Conservation (phyloP, 78 protist genomes). For the Tieghemostelium lacteum region DNA sequence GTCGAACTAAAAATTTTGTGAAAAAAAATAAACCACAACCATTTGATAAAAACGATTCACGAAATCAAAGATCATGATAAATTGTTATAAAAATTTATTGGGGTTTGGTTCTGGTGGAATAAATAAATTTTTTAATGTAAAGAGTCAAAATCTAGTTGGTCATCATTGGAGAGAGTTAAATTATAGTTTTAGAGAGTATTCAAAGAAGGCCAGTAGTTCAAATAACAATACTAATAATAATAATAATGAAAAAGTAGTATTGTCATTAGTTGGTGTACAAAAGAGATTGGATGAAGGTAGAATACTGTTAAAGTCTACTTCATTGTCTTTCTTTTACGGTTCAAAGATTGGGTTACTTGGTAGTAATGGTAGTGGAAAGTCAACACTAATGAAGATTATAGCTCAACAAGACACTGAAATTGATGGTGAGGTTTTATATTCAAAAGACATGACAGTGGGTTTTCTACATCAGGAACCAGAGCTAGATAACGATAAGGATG, state of each 20-base stretch:
- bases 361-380: conserved; percentile 81
- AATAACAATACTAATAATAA: too few relatives aligned
- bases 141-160: too few relatives aligned
- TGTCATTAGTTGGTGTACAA: conserved; percentile 50
- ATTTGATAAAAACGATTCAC: too few relatives aligned
- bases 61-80: too few relatives aligned
- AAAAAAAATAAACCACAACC: too few relatives aligned
- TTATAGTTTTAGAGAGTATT: too few relatives aligned
- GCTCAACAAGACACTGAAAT: conserved; percentile 79
- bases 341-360: conserved; percentile 83
- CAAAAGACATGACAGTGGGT: conserved; percentile 64
- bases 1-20: too few relatives aligned
- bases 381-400: conserved; percentile 70
- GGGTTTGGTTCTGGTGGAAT: too few relatives aligned
- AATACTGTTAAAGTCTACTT: conserved; percentile 36
- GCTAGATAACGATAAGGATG: conserved; percentile 60
- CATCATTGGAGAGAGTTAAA: too few relatives aligned
- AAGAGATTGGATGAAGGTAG: conserved; percentile 70
- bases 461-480: conserved; percentile 83
- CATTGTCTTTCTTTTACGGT: conserved; percentile 49
- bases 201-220: background rate
- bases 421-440: conserved; percentile 71
- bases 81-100: too few relatives aligned
- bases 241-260: conserved; percentile 2
- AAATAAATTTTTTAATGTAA: too few relatives aligned